Percentiles rank a stretch among this genome's conserved stretches.
Evolutionary conservation across 1,139 yeast species (phyloP).

Genomic region (Taiozyma sp.): DNA sequence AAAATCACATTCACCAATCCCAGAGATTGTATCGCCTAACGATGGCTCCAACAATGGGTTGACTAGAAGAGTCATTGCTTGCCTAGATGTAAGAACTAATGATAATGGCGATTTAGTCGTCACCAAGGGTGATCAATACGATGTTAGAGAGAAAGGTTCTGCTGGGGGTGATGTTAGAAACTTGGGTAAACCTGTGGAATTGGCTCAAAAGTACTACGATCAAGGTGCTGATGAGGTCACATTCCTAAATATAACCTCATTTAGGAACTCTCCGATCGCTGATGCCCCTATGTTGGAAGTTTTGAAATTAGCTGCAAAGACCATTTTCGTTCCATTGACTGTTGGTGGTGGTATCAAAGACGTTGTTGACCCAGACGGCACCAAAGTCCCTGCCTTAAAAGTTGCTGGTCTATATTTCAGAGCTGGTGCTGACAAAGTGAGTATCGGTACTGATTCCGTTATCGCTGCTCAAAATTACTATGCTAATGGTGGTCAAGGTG

Average conservation of each 20-base stretch:
- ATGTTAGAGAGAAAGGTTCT: slow-evolving; percentile 70
- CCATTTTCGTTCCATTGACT: slow-evolving; percentile 91
- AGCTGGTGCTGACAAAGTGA: slow-evolving; percentile 96
- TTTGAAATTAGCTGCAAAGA: slow-evolving; percentile 72
- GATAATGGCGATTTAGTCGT: slow-evolving; percentile 94
- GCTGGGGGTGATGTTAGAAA: slow-evolving; percentile 66
- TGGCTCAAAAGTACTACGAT: slow-evolving; percentile 81
- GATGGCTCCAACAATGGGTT: slow-evolving; percentile 62
- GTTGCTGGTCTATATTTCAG: slow-evolving; percentile 85
- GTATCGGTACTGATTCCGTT: slow-evolving; percentile 97
- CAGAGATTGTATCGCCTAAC: slow-evolving; percentile 24
- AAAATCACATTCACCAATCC: slow-evolving; percentile 27
- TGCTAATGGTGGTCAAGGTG: slow-evolving; percentile 46
- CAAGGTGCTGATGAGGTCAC: slow-evolving; percentile 98
- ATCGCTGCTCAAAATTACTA: slow-evolving; percentile 79
- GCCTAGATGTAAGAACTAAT: slow-evolving; percentile 92
- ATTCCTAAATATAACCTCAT: slow-evolving; percentile 88
- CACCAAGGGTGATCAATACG: slow-evolving; percentile 97
- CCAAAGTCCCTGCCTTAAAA: slow-evolving; percentile 71
- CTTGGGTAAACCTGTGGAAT: slow-evolving; percentile 90
- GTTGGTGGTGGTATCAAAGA: slow-evolving; percentile 98
- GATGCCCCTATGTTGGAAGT: slow-evolving; percentile 97
- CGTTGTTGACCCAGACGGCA: slow-evolving; percentile 76
- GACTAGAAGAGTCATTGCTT: slow-evolving; percentile 88
- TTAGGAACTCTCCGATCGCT: slow-evolving; percentile 83